phyloP scores from a whole-genome alignment of 129 eudicot genomes.

The Ambrosia artemisiifolia region DNA sequence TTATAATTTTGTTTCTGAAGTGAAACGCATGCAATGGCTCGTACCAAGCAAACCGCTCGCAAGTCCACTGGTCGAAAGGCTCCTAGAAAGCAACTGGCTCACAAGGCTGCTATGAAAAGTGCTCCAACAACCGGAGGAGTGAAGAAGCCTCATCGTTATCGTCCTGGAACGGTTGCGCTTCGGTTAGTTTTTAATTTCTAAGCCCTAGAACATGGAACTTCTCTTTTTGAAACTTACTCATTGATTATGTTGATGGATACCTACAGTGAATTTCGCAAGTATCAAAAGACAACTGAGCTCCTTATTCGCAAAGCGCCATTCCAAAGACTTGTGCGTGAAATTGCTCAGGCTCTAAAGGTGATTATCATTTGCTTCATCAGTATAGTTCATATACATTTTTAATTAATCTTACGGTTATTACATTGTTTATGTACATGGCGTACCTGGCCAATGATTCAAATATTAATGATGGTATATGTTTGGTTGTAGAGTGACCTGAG shows the following conservation, averaged over 20 bases:
- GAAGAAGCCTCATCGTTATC: conserved; percentile 19
- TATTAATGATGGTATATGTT: too few species aligned
- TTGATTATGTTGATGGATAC: neutral
- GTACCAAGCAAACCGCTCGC: conserved; percentile 33
- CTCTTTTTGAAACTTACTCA: neutral
- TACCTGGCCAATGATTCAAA: neutral
- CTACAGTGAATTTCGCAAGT: conserved; percentile 38
- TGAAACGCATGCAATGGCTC: conserved; percentile 34
- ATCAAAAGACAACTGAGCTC: conserved; percentile 12
- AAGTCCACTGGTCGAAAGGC: conserved; percentile 25
- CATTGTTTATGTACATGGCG: neutral
- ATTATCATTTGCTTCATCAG: neutral
- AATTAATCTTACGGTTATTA: neutral
- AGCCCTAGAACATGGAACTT: neutral
- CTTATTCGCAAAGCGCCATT: conserved; percentile 19
- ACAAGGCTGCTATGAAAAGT: conserved; percentile 40
- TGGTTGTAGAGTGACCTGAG: conserved; percentile 36
- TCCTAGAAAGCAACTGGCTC: conserved; percentile 39
- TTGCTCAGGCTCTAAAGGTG: conserved; percentile 47
- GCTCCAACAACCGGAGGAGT: conserved; percentile 40
- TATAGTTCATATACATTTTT: neutral
- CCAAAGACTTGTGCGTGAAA: conserved; percentile 65
- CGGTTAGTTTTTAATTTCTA: conserved; percentile 22
- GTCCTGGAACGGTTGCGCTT: conserved; percentile 37
- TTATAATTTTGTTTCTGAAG: neutral